Evolutionary conservation across 331 rosid genomes (phyloP).

Genomic region (Rosa hybrid): DNA sequence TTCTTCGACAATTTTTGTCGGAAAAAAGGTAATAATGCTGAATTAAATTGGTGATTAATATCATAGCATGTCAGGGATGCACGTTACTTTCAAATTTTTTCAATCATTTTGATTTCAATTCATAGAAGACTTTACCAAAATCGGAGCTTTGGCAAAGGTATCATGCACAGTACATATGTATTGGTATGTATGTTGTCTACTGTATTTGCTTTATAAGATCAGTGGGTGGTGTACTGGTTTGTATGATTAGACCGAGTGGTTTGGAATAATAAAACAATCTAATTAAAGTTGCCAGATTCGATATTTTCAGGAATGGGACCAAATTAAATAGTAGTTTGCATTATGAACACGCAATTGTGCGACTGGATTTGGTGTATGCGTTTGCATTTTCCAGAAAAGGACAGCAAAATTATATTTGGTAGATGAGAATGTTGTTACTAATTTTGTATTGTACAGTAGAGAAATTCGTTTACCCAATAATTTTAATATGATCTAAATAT

Average conservation of each 20-base stretch:
- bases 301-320: not conserved
- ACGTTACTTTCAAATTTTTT: conserved; percentile 11
- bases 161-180: not conserved
- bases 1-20: not conserved
- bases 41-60: not conserved
- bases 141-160: not conserved
- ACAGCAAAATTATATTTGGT: not conserved
- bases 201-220: not conserved
- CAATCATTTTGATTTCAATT: not conserved
- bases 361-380: not conserved
- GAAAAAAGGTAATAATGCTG: not conserved
- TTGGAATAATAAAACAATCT: not conserved
- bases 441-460: not conserved
- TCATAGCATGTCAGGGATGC: conserved; percentile 9
- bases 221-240: conserved; percentile 6
- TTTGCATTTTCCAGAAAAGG: conserved; percentile 4
- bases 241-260: not conserved
- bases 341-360: not conserved
- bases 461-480: not conserved
- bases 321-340: not conserved
- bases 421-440: not conserved
- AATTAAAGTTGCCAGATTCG: not conserved
- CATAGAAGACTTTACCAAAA: not conserved
- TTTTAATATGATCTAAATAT: not conserved
- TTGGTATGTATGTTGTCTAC: not conserved